These are phyloP conservation scores for Aspergillus ostianus DNA, from an alignment of 495 filamentous ascomycete genomes.

Conservation along the genomic window DNA sequence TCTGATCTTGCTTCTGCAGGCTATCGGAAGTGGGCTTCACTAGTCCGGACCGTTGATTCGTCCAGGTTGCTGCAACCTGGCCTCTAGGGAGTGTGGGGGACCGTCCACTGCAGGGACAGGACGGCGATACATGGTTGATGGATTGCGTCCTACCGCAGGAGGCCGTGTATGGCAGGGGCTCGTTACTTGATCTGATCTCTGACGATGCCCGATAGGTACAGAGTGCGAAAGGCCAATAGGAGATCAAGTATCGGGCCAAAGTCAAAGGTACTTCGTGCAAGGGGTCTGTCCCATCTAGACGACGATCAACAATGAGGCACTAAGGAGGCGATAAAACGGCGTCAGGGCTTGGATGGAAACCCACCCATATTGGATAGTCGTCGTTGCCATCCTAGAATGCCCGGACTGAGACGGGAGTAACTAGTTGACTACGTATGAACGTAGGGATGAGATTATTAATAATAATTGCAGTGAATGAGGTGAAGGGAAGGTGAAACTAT, in stretches of 20 bases:
- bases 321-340: not conserved
- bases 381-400: no score
- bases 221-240: not conserved
- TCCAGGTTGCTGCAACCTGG: constrained; percentile 5
- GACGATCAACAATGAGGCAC: not conserved
- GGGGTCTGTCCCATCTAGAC: not conserved
- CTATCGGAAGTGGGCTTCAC: not conserved
- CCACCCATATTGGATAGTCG: not conserved
- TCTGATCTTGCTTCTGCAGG: not conserved
- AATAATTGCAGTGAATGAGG: no score
- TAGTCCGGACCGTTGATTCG: constrained; percentile 1
- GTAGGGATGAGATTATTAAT: no score
- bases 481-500: not conserved
- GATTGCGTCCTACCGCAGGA: not conserved
- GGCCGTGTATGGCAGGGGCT: not conserved
- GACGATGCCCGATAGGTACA: not conserved
- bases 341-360: not conserved
- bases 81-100: not conserved
- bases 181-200: not conserved
- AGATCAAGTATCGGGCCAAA: not conserved
- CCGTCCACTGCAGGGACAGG: not conserved
- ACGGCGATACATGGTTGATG: not conserved
- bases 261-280: not conserved
- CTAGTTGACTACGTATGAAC: no score
- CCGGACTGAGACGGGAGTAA: no score